Conservation (phyloP, 179 eudicot species). For the Camellia oleifera region DNA sequence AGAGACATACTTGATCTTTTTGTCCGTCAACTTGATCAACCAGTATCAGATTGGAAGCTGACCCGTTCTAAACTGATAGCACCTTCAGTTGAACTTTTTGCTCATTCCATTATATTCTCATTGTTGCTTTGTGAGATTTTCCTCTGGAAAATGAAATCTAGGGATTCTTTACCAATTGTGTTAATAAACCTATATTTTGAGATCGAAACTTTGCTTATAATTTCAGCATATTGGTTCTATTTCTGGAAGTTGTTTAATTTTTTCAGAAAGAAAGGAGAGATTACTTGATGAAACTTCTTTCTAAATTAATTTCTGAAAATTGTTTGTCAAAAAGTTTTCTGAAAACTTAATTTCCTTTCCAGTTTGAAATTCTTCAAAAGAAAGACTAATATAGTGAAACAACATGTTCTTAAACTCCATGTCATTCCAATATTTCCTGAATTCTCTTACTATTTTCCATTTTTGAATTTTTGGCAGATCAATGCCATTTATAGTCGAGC, state of each 20-base stretch:
- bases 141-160: background rate
- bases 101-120: background rate
- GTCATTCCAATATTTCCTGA: background rate
- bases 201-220: background rate
- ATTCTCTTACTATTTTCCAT: background rate
- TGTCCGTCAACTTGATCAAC: background rate
- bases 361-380: background rate
- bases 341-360: background rate
- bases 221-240: background rate
- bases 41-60: background rate
- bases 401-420: background rate
- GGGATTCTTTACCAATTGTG: background rate
- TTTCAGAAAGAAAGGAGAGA: background rate
- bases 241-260: background rate
- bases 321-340: background rate
- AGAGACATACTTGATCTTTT: background rate
- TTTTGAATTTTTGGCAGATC: background rate
- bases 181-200: background rate
- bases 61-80: conserved; percentile 1
- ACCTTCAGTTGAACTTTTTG: background rate
- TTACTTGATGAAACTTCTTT: background rate
- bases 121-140: background rate
- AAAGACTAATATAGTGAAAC: background rate
- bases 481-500: background rate
- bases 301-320: background rate